These are phyloP conservation scores for Centrapalus pauciflorus DNA, from an alignment of 129 eudicot species.

Conservation along the genomic window DNA sequence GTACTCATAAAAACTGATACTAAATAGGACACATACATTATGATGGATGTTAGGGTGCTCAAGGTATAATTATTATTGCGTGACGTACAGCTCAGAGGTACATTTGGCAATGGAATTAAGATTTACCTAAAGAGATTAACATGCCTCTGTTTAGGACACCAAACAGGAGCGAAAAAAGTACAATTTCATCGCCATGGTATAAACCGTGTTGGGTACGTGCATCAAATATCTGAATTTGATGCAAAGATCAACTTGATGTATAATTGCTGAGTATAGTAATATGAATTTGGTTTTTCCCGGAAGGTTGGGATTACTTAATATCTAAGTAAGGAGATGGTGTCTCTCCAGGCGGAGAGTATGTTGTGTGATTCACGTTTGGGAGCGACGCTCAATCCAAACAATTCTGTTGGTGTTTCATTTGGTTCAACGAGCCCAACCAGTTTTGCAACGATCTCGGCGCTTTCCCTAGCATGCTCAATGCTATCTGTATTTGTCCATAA, in stretches of 20 bases:
- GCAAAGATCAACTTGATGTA: background rate
- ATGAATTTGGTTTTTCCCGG: background rate
- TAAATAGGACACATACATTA: too few relatives aligned
- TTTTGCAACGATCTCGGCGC: slow-evolving; percentile 73
- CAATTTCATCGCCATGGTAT: background rate
- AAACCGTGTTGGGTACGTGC: background rate
- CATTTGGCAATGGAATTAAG: background rate
- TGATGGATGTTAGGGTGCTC: too few relatives aligned
- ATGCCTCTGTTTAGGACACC: background rate
- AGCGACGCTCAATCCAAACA: slow-evolving; percentile 57
- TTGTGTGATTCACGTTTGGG: slow-evolving; percentile 26
- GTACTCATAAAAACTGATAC: too few relatives aligned
- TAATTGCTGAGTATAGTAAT: background rate
- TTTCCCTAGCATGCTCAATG: slow-evolving; percentile 55
- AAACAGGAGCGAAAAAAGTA: background rate
- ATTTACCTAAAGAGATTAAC: background rate
- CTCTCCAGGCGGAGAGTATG: slow-evolving; percentile 47
- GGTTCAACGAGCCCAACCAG: slow-evolving; percentile 54
- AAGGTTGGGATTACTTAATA: background rate
- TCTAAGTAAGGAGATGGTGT: slow-evolving; percentile 34
- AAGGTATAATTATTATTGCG: too few relatives aligned
- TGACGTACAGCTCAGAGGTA: too few relatives aligned
- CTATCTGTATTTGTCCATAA: slow-evolving; percentile 63
- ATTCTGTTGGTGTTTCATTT: slow-evolving; percentile 46
- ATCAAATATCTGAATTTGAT: background rate